Conservation (phyloP, 1,284 basidiomycete species). For the Tilletiaria anomala region DNA sequence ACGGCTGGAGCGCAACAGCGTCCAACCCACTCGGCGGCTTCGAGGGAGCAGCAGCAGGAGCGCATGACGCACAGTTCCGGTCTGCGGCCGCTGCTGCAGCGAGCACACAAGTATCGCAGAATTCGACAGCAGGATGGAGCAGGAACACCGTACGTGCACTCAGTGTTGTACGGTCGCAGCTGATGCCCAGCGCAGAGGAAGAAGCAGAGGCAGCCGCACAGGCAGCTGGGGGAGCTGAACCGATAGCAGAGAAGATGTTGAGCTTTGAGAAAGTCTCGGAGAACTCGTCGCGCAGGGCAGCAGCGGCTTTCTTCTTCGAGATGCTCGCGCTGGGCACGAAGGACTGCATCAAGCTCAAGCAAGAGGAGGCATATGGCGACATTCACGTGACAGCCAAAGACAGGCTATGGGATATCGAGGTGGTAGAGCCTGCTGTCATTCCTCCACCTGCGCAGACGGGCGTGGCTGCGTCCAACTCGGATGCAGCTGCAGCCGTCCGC, state of each 20-base stretch:
- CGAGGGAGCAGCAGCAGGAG: slow-evolving; percentile 48
- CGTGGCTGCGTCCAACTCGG: too few species aligned
- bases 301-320: slow-evolving; percentile 94
- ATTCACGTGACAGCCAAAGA: slow-evolving; percentile 70
- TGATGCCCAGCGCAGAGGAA: slow-evolving; percentile 46
- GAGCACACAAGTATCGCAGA: slow-evolving; percentile 45
- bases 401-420: slow-evolving; percentile 49
- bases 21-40: slow-evolving; percentile 68
- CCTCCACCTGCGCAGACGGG: too few species aligned
- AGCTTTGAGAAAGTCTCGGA: slow-evolving; percentile 60
- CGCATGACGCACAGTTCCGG: slow-evolving; percentile 34
- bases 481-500: too few species aligned
- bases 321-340: slow-evolving; percentile 81
- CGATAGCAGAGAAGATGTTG: slow-evolving; percentile 34
- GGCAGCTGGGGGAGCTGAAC: slow-evolving; percentile 12
- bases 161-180: slow-evolving; percentile 60
- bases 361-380: slow-evolving; percentile 58
- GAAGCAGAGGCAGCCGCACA: slow-evolving; percentile 22
- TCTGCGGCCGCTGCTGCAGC: slow-evolving; percentile 40
- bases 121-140: slow-evolving; percentile 52
- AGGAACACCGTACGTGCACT: slow-evolving; percentile 83
- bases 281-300: slow-evolving; percentile 75
- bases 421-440: slow-evolving; percentile 29
- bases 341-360: slow-evolving; percentile 68
- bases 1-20: slow-evolving; percentile 52